phyloP scores from a whole-genome alignment of 305 asterid species.

The Euphrasia arctica region DNA sequence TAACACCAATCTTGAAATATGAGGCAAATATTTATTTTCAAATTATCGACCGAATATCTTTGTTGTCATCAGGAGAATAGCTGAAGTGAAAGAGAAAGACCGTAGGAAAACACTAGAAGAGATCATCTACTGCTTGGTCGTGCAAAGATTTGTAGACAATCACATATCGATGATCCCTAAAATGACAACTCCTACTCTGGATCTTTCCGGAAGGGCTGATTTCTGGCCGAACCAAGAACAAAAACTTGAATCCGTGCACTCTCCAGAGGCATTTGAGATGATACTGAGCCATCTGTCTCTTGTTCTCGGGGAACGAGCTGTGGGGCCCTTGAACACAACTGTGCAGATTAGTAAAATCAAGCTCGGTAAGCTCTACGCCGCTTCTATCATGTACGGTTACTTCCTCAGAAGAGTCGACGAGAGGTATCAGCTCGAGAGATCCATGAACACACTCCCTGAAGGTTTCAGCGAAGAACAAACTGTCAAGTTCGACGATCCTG shows the following conservation, averaged over 20 bases:
- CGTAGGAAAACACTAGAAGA: slow-evolving; percentile 72
- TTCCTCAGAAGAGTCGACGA: slow-evolving; percentile 88
- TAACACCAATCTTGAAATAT: not conserved
- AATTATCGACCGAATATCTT: not conserved
- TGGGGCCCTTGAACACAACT: slow-evolving; percentile 63
- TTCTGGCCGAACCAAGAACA: slow-evolving; percentile 90
- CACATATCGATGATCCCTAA: slow-evolving; percentile 72
- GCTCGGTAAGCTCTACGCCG: slow-evolving; percentile 95
- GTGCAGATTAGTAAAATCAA: slow-evolving; percentile 80
- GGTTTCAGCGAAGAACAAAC: slow-evolving; percentile 48
- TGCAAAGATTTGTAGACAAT: slow-evolving; percentile 64
- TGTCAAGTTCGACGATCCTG: slow-evolving; percentile 39
- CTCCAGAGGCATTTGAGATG: slow-evolving; percentile 96
- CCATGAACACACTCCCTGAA: slow-evolving; percentile 84
- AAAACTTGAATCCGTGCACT: slow-evolving; percentile 80
- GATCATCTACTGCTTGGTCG: slow-evolving; percentile 76
- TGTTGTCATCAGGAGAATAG: slow-evolving; percentile 73
- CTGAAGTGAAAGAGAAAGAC: slow-evolving; percentile 85
- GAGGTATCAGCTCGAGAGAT: slow-evolving; percentile 82
- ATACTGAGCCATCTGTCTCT: slow-evolving; percentile 76
- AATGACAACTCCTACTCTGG: slow-evolving; percentile 52
- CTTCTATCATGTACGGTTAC: slow-evolving; percentile 95
- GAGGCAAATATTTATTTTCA: not conserved
- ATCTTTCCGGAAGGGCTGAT: slow-evolving; percentile 74
- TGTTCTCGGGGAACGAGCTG: slow-evolving; percentile 80